phyloP scores from a whole-genome alignment of 1,284 basidiomycete species.

The Austroboletus olivaceoglutinosus region DNA sequence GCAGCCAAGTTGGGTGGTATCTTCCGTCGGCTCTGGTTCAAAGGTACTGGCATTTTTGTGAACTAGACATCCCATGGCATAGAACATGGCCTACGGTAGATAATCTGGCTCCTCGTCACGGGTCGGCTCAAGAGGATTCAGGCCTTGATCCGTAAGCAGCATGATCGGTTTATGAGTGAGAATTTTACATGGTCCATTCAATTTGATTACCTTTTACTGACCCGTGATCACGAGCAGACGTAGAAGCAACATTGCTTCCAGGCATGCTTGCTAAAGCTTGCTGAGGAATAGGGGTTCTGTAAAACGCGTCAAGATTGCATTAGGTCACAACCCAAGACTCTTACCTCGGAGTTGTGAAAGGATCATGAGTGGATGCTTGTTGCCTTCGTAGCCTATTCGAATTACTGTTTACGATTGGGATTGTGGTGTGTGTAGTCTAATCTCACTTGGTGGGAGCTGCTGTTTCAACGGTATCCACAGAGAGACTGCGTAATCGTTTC shows the following conservation, averaged over 20 bases:
- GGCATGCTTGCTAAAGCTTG: neutral
- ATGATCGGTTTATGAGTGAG: constrained; percentile 6
- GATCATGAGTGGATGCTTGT: constrained; percentile 3
- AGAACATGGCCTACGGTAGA: constrained; percentile 19
- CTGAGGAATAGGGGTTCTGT: constrained; percentile 1
- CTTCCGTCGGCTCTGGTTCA: constrained; percentile 11
- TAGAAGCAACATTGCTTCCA: neutral
- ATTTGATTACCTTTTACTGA: constrained; percentile 7
- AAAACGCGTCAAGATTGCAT: neutral
- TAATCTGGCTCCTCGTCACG: constrained; percentile 16
- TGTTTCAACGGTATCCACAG: constrained; percentile 4
- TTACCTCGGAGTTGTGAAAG: constrained; percentile 14
- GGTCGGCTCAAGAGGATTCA: neutral
- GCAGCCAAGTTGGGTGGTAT: neutral
- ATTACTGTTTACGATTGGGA: neutral
- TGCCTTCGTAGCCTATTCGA: constrained; percentile 15
- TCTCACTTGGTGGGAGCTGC: constrained; percentile 22
- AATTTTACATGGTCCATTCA: constrained; percentile 1
- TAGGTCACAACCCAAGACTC: neutral
- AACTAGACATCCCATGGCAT: neutral
- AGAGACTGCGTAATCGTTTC: constrained; percentile 24
- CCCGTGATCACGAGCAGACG: constrained; percentile 2
- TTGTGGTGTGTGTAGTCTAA: neutral
- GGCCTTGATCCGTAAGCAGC: neutral
- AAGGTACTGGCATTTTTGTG: constrained; percentile 17